Evolutionary conservation across 2,329 filamentous ascomycete species (phyloP).

Genomic region (Xylogone sp.): DNA sequence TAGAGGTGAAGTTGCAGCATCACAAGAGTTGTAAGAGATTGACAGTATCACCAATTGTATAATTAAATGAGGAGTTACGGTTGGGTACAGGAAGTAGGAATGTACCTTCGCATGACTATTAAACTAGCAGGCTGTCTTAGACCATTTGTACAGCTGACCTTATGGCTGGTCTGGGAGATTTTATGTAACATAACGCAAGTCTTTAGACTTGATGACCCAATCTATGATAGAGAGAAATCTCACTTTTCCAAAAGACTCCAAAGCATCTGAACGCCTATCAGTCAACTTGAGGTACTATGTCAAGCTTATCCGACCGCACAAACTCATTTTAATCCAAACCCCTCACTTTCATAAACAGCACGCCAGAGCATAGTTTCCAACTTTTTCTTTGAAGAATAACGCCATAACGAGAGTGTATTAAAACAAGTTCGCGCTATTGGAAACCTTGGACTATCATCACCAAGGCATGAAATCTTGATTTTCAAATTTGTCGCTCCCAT

Average conservation of each 20-base stretch:
- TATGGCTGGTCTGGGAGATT: background rate
- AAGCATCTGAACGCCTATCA: background rate
- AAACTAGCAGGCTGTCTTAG: background rate
- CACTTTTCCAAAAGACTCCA: slow-evolving; percentile 1
- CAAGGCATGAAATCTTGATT: slow-evolving; percentile 73
- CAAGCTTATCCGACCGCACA: background rate
- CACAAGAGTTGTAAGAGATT: background rate
- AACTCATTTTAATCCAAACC: slow-evolving; percentile 76
- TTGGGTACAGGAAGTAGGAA: background rate
- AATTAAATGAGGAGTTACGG: background rate
- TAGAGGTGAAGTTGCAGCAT: slow-evolving; percentile 29
- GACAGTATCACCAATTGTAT: background rate
- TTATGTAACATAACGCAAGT: slow-evolving; percentile 4
- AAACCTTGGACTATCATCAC: slow-evolving; percentile 69
- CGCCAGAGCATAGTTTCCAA: slow-evolving; percentile 74
- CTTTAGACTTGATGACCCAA: background rate
- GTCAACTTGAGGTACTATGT: slow-evolving; percentile 2
- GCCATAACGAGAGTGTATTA: slow-evolving; percentile 75
- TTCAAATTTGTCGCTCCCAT: slow-evolving; percentile 77
- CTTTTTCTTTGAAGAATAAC: slow-evolving; percentile 62
- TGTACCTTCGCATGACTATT: background rate
- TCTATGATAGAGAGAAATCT: slow-evolving; percentile 4
- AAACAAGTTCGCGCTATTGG: slow-evolving; percentile 90
- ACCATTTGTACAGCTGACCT: background rate
- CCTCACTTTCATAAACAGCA: slow-evolving; percentile 85